phyloP scores from a whole-genome alignment of 164 flowering plant genomes.

The Sedum album region DNA sequence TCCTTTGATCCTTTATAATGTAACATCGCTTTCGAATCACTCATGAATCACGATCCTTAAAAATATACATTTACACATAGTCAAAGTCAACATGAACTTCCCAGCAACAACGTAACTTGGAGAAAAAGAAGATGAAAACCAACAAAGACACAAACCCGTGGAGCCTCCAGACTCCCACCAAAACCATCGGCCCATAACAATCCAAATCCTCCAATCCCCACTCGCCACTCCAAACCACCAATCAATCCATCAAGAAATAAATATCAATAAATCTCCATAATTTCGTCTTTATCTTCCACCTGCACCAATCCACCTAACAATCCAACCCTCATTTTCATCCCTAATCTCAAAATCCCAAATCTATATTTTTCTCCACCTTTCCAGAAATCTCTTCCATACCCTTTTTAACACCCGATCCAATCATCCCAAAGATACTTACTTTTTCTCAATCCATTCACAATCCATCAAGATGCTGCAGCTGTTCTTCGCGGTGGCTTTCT shows the following conservation, averaged over 20 bases:
- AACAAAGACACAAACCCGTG: not conserved
- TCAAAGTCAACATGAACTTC: no score
- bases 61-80: no score
- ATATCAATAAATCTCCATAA: not conserved
- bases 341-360: not conserved
- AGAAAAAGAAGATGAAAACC: not conserved
- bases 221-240: not conserved
- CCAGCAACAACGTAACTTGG: no score
- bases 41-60: no score
- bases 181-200: not conserved
- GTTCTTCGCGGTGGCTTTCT: conserved; percentile 61
- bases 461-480: conserved; percentile 46
- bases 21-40: no score
- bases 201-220: not conserved
- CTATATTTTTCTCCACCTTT: not conserved
- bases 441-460: not conserved
- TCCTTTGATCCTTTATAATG: no score
- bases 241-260: not conserved
- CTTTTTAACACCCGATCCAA: not conserved
- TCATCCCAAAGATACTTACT: not conserved
- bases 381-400: not conserved
- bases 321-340: not conserved
- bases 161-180: not conserved
- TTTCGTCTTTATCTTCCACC: not conserved
- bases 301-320: no score